Evolutionary conservation across 2,329 filamentous ascomycete species (phyloP), one percentile per base, ranked within the genome.

Genomic region (Talaromyces sp.): DNA sequence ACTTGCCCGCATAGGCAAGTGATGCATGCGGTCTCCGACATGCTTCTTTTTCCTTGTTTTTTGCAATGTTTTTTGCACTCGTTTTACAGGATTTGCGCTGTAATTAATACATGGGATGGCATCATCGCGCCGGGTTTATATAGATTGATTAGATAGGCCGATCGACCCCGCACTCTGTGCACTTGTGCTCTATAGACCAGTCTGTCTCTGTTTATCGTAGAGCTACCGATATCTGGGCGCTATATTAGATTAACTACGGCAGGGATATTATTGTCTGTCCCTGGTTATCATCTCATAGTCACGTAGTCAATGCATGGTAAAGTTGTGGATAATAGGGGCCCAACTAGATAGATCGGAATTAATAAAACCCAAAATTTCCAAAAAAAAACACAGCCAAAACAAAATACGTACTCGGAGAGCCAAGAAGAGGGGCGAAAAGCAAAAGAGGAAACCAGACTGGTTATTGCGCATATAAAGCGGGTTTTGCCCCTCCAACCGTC

Each of bases 1-100:
- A 60, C 57, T 56, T 59, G 58, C 30, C 69, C 66, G 50, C 74
- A 76, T 34, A 75, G 64, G 63, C 74, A 76, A 53, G 68, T 59
- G 53, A 74, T 67, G 8, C 31, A 57, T 27, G 57, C 30, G 23
- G 30, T 56, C n/a, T 52, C 28, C 12, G 56, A 52, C 23, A 40
- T 40, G 33, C 12, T 34, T 34, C 10, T 40, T 40, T n/a, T 36
- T 1, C 23, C 23, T 16, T n/a, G 5, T 6, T 40, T 40, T 40
- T 8, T 23, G 23, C 23, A 23, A 40, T 40, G 10, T 12, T 34
- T 33, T 40, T n/a, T 40, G 36, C 6, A 14, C 12, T 36, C 4
- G 2, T 33, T 36, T 36, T 16, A 36, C 14, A 9, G 31, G 8
- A 9, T 33, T 33, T 33, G 31, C 31, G 31, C 31, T 33, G 31